Percentiles rank a stretch among this genome's conserved stretches.
These are phyloP conservation scores for Aspergillus japonicus DNA, from an alignment of 2,329 filamentous ascomycete species.

Conservation along the genomic window DNA sequence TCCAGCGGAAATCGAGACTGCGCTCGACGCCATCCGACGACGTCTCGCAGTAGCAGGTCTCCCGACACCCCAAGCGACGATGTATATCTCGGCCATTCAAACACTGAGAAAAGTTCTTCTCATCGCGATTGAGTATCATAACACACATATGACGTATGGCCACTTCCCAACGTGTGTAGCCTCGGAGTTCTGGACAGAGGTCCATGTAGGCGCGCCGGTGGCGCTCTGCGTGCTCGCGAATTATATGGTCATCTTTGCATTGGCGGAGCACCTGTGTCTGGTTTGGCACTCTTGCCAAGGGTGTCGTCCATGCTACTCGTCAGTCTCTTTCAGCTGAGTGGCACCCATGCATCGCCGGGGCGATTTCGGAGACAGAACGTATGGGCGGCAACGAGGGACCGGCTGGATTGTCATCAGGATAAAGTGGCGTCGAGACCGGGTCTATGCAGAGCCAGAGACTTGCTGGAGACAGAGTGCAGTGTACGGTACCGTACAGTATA, in stretches of 20 bases:
- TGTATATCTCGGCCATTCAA: not conserved
- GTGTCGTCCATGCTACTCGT: not conserved
- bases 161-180: not conserved
- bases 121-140: not conserved
- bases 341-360: conserved; percentile 3
- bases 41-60: not conserved
- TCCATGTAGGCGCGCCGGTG: not conserved
- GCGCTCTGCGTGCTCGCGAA: conserved; percentile 1
- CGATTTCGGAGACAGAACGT: not conserved
- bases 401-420: not conserved
- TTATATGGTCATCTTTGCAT: not conserved
- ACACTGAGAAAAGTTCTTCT: not conserved
- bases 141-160: conserved; percentile 29
- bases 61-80: not conserved
- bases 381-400: not conserved
- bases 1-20: not conserved
- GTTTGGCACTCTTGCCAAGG: not conserved
- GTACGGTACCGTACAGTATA: not conserved
- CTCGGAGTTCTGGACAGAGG: not conserved
- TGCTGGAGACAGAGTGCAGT: not conserved
- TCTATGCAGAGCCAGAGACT: not conserved
- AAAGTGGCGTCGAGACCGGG: not conserved
- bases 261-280: not conserved
- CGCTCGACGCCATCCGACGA: not conserved
- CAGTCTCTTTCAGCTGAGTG: not conserved